Evolutionary conservation across 1,139 yeast genomes (phyloP).

Genomic region (Geotrichum candidum): DNA sequence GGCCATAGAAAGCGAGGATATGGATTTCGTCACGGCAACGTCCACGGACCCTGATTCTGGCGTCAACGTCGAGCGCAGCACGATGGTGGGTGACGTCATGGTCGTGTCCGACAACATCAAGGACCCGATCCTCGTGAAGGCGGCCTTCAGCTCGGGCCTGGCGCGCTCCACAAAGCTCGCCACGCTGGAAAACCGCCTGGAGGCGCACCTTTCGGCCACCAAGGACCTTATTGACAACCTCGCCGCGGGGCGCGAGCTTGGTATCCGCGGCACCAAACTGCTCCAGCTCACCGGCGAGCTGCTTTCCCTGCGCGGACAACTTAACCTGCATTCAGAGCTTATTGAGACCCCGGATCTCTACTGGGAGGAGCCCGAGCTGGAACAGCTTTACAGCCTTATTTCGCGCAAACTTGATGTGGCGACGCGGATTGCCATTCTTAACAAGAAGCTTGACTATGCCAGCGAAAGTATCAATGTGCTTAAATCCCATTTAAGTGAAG

Average conservation of each 20-base stretch:
- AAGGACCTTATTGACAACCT: slow-evolving; percentile 59
- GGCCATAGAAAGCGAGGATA: slow-evolving; percentile 68
- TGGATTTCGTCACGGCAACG: slow-evolving; percentile 69
- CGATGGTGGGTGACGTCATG: slow-evolving; percentile 63
- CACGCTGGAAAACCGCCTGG: slow-evolving; percentile 66
- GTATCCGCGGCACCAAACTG: slow-evolving; percentile 54
- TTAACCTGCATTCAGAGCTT: slow-evolving; percentile 80
- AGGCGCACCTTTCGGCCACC: slow-evolving; percentile 57
- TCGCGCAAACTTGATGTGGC: slow-evolving; percentile 68
- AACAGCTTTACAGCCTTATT: slow-evolving; percentile 62
- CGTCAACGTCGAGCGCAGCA: slow-evolving; percentile 24
- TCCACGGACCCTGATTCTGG: slow-evolving; percentile 9
- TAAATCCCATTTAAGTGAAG: slow-evolving; percentile 67
- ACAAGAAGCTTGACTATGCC: slow-evolving; percentile 81
- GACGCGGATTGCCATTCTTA: slow-evolving; percentile 71
- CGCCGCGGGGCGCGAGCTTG: slow-evolving; percentile 54
- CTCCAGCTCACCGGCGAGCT: slow-evolving; percentile 67
- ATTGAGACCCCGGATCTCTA: slow-evolving; percentile 89
- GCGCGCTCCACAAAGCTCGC: slow-evolving; percentile 83
- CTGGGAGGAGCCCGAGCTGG: slow-evolving; percentile 87
- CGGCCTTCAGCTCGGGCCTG: slow-evolving; percentile 83
- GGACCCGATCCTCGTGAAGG: slow-evolving; percentile 61
- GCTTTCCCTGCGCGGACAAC: slow-evolving; percentile 68
- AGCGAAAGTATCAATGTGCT: slow-evolving; percentile 82
- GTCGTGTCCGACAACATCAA: slow-evolving; percentile 50